phyloP scores from a whole-genome alignment of 2,329 filamentous ascomycete genomes.

The Nigrospora osmanthi region DNA sequence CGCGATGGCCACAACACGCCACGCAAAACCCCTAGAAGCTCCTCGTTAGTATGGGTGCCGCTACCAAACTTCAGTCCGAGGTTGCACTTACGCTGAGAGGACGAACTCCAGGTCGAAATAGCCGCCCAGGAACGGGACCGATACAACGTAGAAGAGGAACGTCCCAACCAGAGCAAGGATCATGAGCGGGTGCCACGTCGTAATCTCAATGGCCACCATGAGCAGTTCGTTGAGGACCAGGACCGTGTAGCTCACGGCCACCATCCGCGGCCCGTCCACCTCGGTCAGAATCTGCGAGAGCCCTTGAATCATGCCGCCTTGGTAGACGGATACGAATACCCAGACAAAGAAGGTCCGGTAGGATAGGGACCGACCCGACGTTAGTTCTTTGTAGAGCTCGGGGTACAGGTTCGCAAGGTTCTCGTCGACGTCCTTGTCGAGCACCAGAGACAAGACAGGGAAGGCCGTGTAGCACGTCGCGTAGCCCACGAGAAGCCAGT shows the following conservation, averaged over 20 bases:
- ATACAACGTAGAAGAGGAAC: conserved; percentile 69
- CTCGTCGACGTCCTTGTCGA: conserved; percentile 94
- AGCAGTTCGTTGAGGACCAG: conserved; percentile 89
- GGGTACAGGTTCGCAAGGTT: conserved; percentile 90
- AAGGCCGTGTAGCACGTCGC: conserved; percentile 92
- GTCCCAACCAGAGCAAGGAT: conserved; percentile 78
- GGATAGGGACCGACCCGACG: conserved; percentile 73
- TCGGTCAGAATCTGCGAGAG: conserved; percentile 81
- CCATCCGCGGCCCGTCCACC: conserved; percentile 67
- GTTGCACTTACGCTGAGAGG: conserved; percentile 51
- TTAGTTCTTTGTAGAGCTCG: conserved; percentile 96
- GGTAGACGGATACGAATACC: conserved; percentile 92
- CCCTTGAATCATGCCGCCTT: conserved; percentile 93
- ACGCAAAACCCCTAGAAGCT: conserved; percentile 64
- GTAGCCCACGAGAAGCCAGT: conserved; percentile 96
- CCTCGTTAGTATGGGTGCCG: conserved; percentile 13
- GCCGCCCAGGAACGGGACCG: conserved; percentile 75
- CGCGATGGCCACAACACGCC: conserved; percentile 75
- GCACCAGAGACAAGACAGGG: conserved; percentile 85
- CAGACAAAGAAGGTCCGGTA: conserved; percentile 96
- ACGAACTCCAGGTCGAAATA: conserved; percentile 86
- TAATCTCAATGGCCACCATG: conserved; percentile 96
- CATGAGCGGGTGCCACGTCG: conserved; percentile 95
- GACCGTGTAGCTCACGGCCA: conserved; percentile 85
- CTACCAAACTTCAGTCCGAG: neutral